These are phyloP conservation scores for Lithospermum erythrorhizon DNA, from an alignment of 257 asterid genomes.

Conservation along the genomic window DNA sequence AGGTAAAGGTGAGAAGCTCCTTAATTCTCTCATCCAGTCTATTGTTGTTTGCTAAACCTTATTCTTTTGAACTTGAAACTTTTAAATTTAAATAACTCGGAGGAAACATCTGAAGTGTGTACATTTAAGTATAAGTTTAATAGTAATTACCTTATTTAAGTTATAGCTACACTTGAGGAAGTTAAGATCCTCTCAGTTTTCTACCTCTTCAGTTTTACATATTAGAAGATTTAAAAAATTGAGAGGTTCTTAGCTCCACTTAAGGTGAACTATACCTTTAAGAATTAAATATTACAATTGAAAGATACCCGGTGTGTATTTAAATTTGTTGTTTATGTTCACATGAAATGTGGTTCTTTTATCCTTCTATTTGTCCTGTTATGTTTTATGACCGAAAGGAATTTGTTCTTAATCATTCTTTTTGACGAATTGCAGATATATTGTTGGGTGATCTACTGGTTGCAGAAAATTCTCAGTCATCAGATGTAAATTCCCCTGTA, in stretches of 20 bases:
- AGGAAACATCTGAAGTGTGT: too few relatives aligned
- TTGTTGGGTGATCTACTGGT: constrained; percentile 78
- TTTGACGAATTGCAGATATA: constrained; percentile 37
- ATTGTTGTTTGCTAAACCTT: not conserved
- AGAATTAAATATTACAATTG: not conserved
- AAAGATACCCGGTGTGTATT: not conserved
- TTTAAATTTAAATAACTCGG: not conserved
- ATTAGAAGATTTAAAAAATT: not conserved
- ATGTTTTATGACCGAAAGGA: not conserved
- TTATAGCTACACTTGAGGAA: too few relatives aligned
- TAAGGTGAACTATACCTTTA: not conserved
- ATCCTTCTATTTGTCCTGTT: not conserved
- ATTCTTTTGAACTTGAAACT: not conserved
- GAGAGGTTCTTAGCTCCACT: not conserved
- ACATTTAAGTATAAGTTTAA: too few relatives aligned
- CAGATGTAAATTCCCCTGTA: constrained; percentile 42
- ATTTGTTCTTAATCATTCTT: not conserved
- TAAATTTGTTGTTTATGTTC: not conserved
- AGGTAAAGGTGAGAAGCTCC: constrained; percentile 35
- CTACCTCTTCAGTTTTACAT: not conserved
- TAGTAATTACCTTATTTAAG: too few relatives aligned
- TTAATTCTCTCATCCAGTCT: not conserved
- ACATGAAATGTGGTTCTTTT: not conserved
- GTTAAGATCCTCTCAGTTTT: not conserved
- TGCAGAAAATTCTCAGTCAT: constrained; percentile 74